Conservation (phyloP, 768 basidiomycete genomes). For the Chalciporus chontae region DNA sequence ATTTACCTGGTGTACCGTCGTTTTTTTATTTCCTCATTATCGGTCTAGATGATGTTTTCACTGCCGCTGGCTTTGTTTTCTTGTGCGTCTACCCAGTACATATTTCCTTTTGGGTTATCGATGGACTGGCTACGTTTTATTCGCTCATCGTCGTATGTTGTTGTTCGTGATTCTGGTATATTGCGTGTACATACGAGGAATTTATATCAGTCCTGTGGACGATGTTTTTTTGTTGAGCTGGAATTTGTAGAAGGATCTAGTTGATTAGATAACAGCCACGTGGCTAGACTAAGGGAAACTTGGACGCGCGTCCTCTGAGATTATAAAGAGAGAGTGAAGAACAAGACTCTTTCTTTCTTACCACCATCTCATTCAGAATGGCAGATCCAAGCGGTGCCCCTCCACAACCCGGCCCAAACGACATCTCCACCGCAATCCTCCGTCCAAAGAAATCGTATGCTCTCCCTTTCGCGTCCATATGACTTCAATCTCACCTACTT, state of each 20-base stretch:
- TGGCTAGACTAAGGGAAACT: not conserved
- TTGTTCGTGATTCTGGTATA: constrained; percentile 23
- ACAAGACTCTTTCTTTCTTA: constrained; percentile 15
- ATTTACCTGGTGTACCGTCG: constrained; percentile 13
- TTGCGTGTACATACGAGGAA: constrained; percentile 24
- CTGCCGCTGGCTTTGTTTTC: not conserved
- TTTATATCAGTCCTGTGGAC: constrained; percentile 17
- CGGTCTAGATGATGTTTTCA: constrained; percentile 1
- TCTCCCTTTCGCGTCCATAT: constrained; percentile 4
- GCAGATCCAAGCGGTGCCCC: constrained; percentile 83
- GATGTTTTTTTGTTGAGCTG: no score
- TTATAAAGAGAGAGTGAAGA: no score
- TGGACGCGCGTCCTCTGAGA: constrained; percentile 37
- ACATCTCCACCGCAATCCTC: constrained; percentile 91
- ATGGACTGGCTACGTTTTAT: constrained; percentile 9
- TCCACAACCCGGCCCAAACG: constrained; percentile 82
- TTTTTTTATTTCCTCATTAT: constrained; percentile 1
- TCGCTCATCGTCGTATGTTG: constrained; percentile 13
- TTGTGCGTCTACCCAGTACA: constrained; percentile 24
- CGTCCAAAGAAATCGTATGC: constrained; percentile 97
- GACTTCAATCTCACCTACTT: constrained; percentile 16
- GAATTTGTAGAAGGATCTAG: no score
- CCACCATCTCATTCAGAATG: constrained; percentile 33
- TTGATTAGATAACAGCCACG: not conserved
- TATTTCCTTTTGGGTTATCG: not conserved